Evolutionary conservation across 1,139 yeast species (phyloP).

Genomic region (Casaregolazyma suthepensis): DNA sequence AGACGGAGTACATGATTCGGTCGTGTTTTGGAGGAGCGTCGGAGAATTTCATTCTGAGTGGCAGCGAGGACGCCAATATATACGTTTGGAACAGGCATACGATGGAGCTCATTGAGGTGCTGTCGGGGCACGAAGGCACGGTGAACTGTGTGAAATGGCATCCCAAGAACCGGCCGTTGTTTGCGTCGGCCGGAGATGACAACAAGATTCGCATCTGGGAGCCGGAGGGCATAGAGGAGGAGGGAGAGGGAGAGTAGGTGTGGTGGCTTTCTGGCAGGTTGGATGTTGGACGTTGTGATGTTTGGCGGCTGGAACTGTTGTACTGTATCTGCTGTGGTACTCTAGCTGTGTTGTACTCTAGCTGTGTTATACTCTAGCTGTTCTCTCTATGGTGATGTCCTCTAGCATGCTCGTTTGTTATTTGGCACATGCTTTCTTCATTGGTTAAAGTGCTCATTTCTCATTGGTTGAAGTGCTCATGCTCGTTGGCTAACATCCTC

Average conservation of each 20-base stretch:
- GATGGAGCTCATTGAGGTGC: slow-evolving; percentile 59
- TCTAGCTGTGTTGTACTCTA: too few relatives aligned
- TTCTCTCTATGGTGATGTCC: too few relatives aligned
- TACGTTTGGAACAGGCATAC: slow-evolving; percentile 76
- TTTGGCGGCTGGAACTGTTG: too few relatives aligned
- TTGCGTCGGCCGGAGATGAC: slow-evolving; percentile 88
- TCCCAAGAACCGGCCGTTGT: slow-evolving; percentile 44
- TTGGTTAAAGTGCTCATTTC: too few relatives aligned
- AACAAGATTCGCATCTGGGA: slow-evolving; percentile 30
- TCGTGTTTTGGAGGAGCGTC: slow-evolving; percentile 69
- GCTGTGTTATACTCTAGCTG: too few relatives aligned
- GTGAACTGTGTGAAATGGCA: slow-evolving; percentile 81
- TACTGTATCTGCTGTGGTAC: too few relatives aligned
- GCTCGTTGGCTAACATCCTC: too few relatives aligned
- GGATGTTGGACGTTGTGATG: too few relatives aligned
- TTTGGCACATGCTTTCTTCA: too few relatives aligned
- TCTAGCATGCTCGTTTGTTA: too few relatives aligned
- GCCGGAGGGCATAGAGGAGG: slow-evolving; percentile 5
- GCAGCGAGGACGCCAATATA: slow-evolving; percentile 75
- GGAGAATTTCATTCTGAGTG: slow-evolving; percentile 69
- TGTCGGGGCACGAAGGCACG: slow-evolving; percentile 60
- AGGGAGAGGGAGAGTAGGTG: neutral
- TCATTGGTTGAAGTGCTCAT: too few relatives aligned
- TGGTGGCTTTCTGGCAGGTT: too few relatives aligned
- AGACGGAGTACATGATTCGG: slow-evolving; percentile 58